Evolutionary conservation across 805 yeast genomes (phyloP).

Genomic region (Candida stauntonica): DNA sequence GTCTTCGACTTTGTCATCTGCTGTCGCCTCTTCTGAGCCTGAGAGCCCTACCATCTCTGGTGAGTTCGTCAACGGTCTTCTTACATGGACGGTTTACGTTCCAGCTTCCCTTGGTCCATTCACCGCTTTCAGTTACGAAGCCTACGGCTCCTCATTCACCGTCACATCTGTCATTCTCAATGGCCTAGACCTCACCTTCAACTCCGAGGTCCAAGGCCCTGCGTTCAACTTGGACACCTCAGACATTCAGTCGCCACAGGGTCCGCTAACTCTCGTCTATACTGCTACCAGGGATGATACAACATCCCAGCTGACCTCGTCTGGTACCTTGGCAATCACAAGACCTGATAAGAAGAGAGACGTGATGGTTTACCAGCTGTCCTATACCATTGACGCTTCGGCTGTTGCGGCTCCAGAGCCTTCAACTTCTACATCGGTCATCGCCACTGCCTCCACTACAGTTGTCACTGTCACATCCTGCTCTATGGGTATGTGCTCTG

Average conservation of each 20-base stretch:
- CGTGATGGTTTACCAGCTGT: slow-evolving; percentile 6
- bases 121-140: slow-evolving; percentile 5
- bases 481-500: slow-evolving; percentile 4
- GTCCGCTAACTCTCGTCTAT: slow-evolving; percentile 6
- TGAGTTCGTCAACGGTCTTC: slow-evolving; percentile 6
- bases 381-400: slow-evolving; percentile 8
- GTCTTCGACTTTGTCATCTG: neutral
- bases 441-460: slow-evolving; percentile 12
- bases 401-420: slow-evolving; percentile 1
- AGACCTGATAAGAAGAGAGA: slow-evolving; percentile 11
- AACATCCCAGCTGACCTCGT: slow-evolving; percentile 4
- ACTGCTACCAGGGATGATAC: slow-evolving; percentile 7
- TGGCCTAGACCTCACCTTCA: slow-evolving; percentile 7
- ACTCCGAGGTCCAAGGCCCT: slow-evolving; percentile 8
- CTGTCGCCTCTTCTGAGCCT: neutral
- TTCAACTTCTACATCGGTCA: neutral
- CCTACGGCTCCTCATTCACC: slow-evolving; percentile 6
- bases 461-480: slow-evolving; percentile 10
- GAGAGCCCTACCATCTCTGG: slow-evolving; percentile 12
- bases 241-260: neutral
- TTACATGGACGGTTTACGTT: slow-evolving; percentile 12
- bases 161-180: slow-evolving; percentile 5
- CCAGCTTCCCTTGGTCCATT: slow-evolving; percentile 16
- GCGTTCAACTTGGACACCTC: slow-evolving; percentile 6
- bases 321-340: slow-evolving; percentile 5